Evolutionary conservation across 257 asterid species (phyloP).

Genomic region (Scutellaria baicalensis): DNA sequence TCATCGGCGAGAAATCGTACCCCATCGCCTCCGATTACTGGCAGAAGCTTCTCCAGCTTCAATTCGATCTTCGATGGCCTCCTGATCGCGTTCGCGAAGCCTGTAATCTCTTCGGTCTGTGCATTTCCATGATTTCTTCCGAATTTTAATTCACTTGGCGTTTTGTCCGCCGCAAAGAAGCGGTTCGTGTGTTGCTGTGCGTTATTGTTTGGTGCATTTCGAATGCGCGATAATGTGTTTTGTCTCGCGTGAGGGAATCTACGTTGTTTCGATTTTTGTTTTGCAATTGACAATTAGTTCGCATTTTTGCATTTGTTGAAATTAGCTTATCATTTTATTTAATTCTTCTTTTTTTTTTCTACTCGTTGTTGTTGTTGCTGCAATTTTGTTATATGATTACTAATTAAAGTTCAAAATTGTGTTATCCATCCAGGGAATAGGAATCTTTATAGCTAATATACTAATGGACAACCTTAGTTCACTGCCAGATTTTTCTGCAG

Average conservation of each 20-base stretch:
- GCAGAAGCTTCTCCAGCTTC: conserved; percentile 79
- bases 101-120: conserved; percentile 65
- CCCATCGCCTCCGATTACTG: conserved; percentile 80
- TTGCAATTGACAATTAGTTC: background rate
- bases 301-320: background rate
- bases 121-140: background rate
- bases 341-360: background rate
- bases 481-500: background rate
- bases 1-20: conserved; percentile 72
- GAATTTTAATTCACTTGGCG: background rate
- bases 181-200: background rate
- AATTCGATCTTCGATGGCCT: conserved; percentile 77
- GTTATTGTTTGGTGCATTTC: background rate
- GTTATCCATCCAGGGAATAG: background rate
- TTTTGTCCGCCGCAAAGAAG: background rate
- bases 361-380: background rate
- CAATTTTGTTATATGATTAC: background rate
- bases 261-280: background rate
- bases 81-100: conserved; percentile 66
- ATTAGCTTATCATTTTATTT: background rate
- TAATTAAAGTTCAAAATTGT: background rate
- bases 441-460: background rate
- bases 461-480: background rate
- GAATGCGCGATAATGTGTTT: background rate
- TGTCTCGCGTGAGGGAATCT: background rate